These are phyloP conservation scores for Chlamydomonas incerta DNA, from an alignment of 139 green algal genomes.

Conservation along the genomic window DNA sequence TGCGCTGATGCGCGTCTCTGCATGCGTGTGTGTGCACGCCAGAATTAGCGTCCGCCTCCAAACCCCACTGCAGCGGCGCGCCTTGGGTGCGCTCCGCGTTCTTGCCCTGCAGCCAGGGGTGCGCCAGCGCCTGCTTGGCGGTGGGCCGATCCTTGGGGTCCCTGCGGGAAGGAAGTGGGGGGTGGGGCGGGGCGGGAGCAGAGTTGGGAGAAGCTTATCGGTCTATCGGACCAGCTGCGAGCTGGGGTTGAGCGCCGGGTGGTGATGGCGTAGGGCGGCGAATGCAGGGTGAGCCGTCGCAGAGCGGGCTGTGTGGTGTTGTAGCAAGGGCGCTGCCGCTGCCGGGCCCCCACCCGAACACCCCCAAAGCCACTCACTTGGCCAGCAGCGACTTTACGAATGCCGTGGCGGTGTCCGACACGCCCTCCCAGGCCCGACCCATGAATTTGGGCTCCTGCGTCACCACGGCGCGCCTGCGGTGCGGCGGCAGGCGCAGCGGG, in stretches of 20 bases:
- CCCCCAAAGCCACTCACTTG: slow-evolving; percentile 83
- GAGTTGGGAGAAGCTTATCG: too few species aligned
- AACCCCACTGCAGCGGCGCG: slow-evolving; percentile 61
- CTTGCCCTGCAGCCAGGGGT: slow-evolving; percentile 81
- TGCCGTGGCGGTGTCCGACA: slow-evolving; percentile 83
- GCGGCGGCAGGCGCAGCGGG: background rate
- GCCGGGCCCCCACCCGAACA: too few species aligned
- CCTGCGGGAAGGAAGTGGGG: slow-evolving; percentile 63
- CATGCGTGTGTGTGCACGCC: too few species aligned
- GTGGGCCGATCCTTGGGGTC: slow-evolving; percentile 75
- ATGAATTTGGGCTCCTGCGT: slow-evolving; percentile 76
- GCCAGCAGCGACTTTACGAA: slow-evolving; percentile 85
- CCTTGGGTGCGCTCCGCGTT: slow-evolving; percentile 55
- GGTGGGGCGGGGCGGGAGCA: too few species aligned
- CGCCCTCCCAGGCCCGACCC: slow-evolving; percentile 68
- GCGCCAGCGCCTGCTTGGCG: slow-evolving; percentile 78
- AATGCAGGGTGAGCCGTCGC: too few species aligned
- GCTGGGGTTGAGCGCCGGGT: too few species aligned
- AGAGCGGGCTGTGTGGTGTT: too few species aligned
- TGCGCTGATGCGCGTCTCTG: too few species aligned
- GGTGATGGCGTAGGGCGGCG: too few species aligned
- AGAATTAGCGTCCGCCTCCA: too few species aligned
- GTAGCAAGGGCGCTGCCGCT: too few species aligned
- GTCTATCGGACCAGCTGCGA: too few species aligned
- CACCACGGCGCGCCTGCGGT: slow-evolving; percentile 81